Evolutionary conservation across 1,284 basidiomycete genomes (phyloP).

Genomic region (Austroboletus novae-zelandiae): DNA sequence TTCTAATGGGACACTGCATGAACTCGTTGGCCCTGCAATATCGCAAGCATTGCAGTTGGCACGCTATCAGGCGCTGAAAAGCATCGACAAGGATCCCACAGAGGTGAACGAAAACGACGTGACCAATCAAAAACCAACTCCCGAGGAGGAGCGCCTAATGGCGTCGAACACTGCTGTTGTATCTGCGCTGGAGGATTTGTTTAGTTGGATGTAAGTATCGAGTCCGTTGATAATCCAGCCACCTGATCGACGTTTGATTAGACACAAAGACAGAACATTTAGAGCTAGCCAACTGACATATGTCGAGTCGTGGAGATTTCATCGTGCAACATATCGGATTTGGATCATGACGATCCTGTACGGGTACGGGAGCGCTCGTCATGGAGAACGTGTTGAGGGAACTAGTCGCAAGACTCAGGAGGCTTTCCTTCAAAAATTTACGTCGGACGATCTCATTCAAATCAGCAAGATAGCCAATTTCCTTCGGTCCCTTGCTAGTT

Average conservation of each 20-base stretch:
- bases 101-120: slow-evolving; percentile 9
- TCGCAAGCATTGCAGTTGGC: slow-evolving; percentile 14
- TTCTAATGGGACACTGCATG: background rate
- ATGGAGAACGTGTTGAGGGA: background rate
- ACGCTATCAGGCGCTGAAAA: slow-evolving; percentile 7
- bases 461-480: slow-evolving; percentile 9
- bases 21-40: slow-evolving; percentile 10
- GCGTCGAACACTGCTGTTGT: slow-evolving; percentile 21
- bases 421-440: slow-evolving; percentile 13
- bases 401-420: background rate
- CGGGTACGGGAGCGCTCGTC: slow-evolving; percentile 2
- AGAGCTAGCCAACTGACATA: slow-evolving; percentile 26
- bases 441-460: slow-evolving; percentile 19
- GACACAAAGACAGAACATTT: slow-evolving; percentile 33
- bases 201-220: slow-evolving; percentile 32
- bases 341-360: slow-evolving; percentile 25
- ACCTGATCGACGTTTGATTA: slow-evolving; percentile 8
- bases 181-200: slow-evolving; percentile 33
- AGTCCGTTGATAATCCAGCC: background rate
- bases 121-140: slow-evolving; percentile 17
- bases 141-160: slow-evolving; percentile 23
- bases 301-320: slow-evolving; percentile 34
- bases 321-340: slow-evolving; percentile 32
- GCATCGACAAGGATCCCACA: background rate
- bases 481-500: background rate